These are phyloP conservation scores for Cyclotella baltica DNA, from an alignment of 108 stramenopile species.

Conservation along the genomic window DNA sequence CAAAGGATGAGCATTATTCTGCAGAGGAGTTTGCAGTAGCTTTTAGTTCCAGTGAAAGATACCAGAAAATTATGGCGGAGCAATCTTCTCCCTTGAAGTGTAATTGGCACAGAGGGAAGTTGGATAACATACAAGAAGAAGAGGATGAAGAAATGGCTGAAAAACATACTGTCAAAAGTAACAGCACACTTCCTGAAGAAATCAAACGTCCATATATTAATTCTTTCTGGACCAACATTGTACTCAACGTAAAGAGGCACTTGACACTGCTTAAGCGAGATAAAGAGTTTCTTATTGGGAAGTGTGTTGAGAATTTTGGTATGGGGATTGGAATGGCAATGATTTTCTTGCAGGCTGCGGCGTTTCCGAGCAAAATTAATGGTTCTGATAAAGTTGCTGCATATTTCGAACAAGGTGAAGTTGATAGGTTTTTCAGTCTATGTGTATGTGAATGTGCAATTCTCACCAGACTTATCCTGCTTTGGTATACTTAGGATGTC, in stretches of 20 bases:
- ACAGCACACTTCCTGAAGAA: constrained; percentile 21
- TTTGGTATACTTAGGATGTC: neutral
- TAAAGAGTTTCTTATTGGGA: constrained; percentile 67
- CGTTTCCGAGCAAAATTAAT: constrained; percentile 42
- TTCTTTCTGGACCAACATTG: constrained; percentile 50
- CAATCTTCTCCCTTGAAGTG: constrained; percentile 23
- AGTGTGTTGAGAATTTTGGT: constrained; percentile 50
- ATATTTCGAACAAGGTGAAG: constrained; percentile 42
- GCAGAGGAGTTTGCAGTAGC: constrained; percentile 45
- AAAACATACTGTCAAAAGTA: neutral
- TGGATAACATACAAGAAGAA: constrained; percentile 22
- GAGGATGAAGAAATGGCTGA: constrained; percentile 5
- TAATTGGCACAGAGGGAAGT: constrained; percentile 22
- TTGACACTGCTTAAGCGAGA: constrained; percentile 67
- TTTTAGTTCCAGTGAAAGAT: constrained; percentile 28
- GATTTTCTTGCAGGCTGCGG: constrained; percentile 48
- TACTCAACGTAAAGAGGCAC: constrained; percentile 59
- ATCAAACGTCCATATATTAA: constrained; percentile 59
- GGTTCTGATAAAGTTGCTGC: constrained; percentile 25
- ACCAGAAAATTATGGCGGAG: constrained; percentile 29
- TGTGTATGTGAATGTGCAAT: neutral
- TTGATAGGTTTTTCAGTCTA: neutral
- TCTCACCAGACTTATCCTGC: neutral
- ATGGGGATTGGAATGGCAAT: constrained; percentile 52
- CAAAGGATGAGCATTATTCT: constrained; percentile 48